These are phyloP conservation scores for Cucumis hystrix DNA, from an alignment of 306 rosid species.

Conservation along the genomic window DNA sequence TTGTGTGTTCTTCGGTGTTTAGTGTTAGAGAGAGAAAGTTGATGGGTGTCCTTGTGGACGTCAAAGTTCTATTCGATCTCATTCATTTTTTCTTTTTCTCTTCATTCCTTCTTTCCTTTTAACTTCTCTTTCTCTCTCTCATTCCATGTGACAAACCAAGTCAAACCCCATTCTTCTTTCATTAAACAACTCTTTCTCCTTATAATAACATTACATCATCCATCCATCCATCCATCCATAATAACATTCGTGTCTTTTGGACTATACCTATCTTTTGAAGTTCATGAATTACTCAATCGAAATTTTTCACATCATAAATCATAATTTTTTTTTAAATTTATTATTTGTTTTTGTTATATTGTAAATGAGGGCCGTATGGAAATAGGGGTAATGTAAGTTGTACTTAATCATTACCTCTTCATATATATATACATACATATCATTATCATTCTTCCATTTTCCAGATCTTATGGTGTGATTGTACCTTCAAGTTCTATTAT, in stretches of 20 bases:
- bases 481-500: neutral
- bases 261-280: too few relatives aligned
- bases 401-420: too few relatives aligned
- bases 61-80: conserved; percentile 77
- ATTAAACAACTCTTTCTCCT: neutral
- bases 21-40: conserved; percentile 59
- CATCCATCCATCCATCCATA: neutral
- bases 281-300: too few relatives aligned
- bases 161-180: neutral
- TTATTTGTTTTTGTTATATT: too few relatives aligned
- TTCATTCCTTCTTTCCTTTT: conserved; percentile 27
- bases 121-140: neutral
- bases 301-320: too few relatives aligned
- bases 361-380: too few relatives aligned
- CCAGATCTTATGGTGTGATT: neutral
- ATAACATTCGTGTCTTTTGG: too few relatives aligned
- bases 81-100: conserved; percentile 42
- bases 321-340: too few relatives aligned
- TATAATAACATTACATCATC: too few relatives aligned
- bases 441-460: neutral
- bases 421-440: neutral
- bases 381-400: too few relatives aligned
- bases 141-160: conserved; percentile 4
- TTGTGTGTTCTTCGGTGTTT: conserved; percentile 17
- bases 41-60: conserved; percentile 64